Evolutionary conservation across 2,329 filamentous ascomycete species (phyloP).

Genomic region (Microascus cirrosus): DNA sequence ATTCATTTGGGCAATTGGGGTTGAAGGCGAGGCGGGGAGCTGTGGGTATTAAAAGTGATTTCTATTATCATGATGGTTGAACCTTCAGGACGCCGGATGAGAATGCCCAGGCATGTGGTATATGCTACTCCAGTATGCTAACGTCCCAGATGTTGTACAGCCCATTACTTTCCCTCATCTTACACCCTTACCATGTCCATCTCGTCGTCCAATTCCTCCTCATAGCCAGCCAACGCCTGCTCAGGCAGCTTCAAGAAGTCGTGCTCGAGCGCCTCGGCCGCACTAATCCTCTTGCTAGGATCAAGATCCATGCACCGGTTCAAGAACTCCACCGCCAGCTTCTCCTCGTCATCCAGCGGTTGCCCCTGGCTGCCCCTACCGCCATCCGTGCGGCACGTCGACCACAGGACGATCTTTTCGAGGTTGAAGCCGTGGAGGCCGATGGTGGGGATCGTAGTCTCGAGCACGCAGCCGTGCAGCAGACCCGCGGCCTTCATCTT

Average conservation of each 20-base stretch:
- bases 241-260: constrained; percentile 44
- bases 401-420: constrained; percentile 94
- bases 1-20: neutral
- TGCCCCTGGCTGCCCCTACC: constrained; percentile 38
- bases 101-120: neutral
- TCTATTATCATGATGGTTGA: neutral
- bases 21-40: neutral
- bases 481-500: constrained; percentile 76
- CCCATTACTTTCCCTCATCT: neutral
- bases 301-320: constrained; percentile 66
- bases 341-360: constrained; percentile 54
- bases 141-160: neutral
- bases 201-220: constrained; percentile 3
- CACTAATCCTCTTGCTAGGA: constrained; percentile 61
- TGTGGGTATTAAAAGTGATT: constrained; percentile 1
- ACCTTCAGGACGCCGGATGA: neutral
- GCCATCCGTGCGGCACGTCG: constrained; percentile 63
- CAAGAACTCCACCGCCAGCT: constrained; percentile 62
- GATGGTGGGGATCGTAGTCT: constrained; percentile 86
- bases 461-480: constrained; percentile 82
- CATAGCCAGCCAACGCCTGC: neutral
- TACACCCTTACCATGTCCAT: constrained; percentile 4
- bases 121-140: neutral
- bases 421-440: constrained; percentile 75
- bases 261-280: constrained; percentile 61